phyloP scores from a whole-genome alignment of 768 basidiomycete species.

The Pisolithus orientalis region DNA sequence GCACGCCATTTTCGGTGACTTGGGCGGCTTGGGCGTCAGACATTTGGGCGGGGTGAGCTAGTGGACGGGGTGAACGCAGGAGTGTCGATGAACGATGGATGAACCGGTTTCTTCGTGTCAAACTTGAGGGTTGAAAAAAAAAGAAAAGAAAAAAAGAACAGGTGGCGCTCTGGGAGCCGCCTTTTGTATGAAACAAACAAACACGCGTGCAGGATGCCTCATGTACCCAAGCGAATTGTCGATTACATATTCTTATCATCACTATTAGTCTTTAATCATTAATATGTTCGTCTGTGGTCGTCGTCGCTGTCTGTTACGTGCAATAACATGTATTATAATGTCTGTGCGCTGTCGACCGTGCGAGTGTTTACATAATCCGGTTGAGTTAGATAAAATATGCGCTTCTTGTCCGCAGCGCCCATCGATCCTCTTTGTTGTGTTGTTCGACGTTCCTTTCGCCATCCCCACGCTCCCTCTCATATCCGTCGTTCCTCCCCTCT shows the following conservation, averaged over 20 bases:
- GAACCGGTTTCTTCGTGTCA: slow-evolving; percentile 82
- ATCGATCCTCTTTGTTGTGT: slow-evolving; percentile 10
- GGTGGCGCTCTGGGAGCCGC: slow-evolving; percentile 10
- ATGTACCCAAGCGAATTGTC: too few species aligned
- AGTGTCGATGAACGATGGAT: slow-evolving; percentile 50
- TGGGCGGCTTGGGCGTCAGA: slow-evolving; percentile 87
- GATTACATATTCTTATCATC: too few species aligned
- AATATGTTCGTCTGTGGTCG: neutral
- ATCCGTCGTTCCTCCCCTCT: slow-evolving; percentile 14
- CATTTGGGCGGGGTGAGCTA: slow-evolving; percentile 61
- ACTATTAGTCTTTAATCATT: too few species aligned
- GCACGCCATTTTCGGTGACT: slow-evolving; percentile 78
- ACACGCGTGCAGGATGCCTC: slow-evolving; percentile 1
- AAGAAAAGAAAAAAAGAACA: slow-evolving; percentile 23
- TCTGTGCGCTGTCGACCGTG: slow-evolving; percentile 9
- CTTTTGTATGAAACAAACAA: slow-evolving; percentile 34
- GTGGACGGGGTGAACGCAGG: slow-evolving; percentile 44
- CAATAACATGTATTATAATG: too few species aligned
- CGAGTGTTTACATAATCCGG: slow-evolving; percentile 18
- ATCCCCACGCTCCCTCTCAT: slow-evolving; percentile 17
- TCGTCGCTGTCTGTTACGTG: neutral
- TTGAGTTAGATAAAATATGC: neutral
- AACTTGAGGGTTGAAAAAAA: slow-evolving; percentile 78
- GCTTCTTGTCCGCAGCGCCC: neutral
- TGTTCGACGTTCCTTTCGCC: slow-evolving; percentile 10